Percentiles rank a stretch among this genome's conserved stretches.
These are phyloP conservation scores for Pistacia integerrima DNA, from an alignment of 345 rosid species.

Conservation along the genomic window DNA sequence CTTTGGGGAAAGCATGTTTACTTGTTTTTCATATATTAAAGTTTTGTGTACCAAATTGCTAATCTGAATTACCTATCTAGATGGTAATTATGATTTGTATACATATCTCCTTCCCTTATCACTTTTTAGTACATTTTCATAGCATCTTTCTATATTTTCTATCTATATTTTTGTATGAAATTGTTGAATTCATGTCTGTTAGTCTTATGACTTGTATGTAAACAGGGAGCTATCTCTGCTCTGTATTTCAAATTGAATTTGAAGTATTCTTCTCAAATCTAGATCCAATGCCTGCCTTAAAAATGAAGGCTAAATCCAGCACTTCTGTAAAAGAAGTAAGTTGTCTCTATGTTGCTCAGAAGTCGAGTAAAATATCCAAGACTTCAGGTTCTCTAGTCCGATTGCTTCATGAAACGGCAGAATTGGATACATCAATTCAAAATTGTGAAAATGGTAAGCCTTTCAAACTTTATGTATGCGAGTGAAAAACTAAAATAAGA, in stretches of 20 bases:
- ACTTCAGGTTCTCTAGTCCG: slow-evolving; percentile 38
- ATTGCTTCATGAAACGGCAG: slow-evolving; percentile 33
- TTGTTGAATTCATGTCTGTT: background rate
- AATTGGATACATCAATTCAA: slow-evolving; percentile 26
- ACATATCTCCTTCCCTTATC: too few species aligned
- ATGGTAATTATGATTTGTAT: background rate
- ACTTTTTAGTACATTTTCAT: background rate
- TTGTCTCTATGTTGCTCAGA: slow-evolving; percentile 49
- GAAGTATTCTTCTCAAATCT: slow-evolving; percentile 17
- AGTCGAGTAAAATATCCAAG: slow-evolving; percentile 54
- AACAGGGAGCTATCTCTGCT: background rate
- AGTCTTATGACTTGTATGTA: background rate
- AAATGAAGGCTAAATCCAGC: slow-evolving; percentile 57
- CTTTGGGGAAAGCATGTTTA: too few species aligned
- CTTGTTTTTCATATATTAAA: background rate
- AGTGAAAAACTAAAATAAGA: background rate
- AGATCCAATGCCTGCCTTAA: slow-evolving; percentile 65
- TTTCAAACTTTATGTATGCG: background rate
- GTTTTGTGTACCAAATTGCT: background rate
- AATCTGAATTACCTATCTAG: background rate
- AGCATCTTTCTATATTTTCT: background rate
- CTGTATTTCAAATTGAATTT: slow-evolving; percentile 4
- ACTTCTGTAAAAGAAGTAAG: slow-evolving; percentile 42
- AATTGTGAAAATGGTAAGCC: slow-evolving; percentile 43
- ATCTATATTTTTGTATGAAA: background rate